These are phyloP conservation scores for Curvularia sp. DNA, from an alignment of 2,329 filamentous ascomycete species.

Conservation along the genomic window DNA sequence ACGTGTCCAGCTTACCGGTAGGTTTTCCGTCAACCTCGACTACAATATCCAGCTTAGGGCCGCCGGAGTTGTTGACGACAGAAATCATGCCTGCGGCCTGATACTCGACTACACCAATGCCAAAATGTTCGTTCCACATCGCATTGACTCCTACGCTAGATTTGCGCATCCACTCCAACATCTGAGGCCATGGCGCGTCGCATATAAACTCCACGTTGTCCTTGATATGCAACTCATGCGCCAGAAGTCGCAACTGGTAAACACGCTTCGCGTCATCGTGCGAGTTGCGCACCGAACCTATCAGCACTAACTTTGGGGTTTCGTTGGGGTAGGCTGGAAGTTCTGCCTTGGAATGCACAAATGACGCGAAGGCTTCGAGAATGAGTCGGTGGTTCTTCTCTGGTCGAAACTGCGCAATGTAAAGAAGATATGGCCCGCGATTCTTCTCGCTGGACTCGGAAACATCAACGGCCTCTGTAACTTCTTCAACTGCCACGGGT, in stretches of 20 bases:
- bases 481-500: constrained; percentile 86
- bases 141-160: constrained; percentile 90
- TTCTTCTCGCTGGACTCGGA: constrained; percentile 71
- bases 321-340: constrained; percentile 55
- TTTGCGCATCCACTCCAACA: constrained; percentile 78
- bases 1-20: constrained; percentile 64
- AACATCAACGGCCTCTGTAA: constrained; percentile 77
- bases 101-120: constrained; percentile 97
- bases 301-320: constrained; percentile 75
- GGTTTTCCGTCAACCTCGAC: constrained; percentile 77
- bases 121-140: constrained; percentile 99
- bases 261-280: constrained; percentile 78
- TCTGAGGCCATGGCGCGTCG: constrained; percentile 87
- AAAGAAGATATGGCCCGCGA: constrained; percentile 78
- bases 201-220: constrained; percentile 86
- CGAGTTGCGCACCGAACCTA: constrained; percentile 91
- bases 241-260: constrained; percentile 85
- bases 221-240: constrained; percentile 81
- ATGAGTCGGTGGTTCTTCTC: constrained; percentile 96
- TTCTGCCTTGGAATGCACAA: constrained; percentile 57
- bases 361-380: constrained; percentile 81
- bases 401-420: constrained; percentile 96
- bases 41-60: constrained; percentile 93
- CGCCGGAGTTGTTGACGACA: constrained; percentile 92
- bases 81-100: constrained; percentile 92